Percentiles rank a stretch among this genome's conserved stretches.
These are phyloP conservation scores for Candida silvicultrix DNA, from an alignment of 805 yeast species.

Conservation along the genomic window DNA sequence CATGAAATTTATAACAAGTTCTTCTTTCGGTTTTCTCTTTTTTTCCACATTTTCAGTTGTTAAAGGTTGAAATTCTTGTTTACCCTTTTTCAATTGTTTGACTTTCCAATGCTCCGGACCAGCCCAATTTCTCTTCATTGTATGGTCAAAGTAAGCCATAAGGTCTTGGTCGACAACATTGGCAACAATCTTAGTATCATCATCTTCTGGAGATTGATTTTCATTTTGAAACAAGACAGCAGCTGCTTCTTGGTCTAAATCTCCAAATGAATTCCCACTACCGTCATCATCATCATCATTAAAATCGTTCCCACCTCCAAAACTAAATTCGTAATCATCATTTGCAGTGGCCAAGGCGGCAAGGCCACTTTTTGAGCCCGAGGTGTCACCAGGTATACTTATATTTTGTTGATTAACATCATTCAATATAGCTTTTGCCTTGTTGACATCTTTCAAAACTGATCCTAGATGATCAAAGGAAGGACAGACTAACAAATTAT, in stretches of 20 bases:
- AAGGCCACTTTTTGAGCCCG: constrained; percentile 1
- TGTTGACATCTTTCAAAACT: constrained; percentile 48
- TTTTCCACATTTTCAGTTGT: background rate
- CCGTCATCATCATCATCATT: constrained; percentile 13
- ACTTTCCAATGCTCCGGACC: constrained; percentile 95
- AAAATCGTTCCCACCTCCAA: constrained; percentile 12
- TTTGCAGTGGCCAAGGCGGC: constrained; percentile 2
- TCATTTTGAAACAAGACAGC: constrained; percentile 19
- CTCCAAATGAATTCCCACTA: constrained; percentile 17
- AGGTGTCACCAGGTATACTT: constrained; percentile 16
- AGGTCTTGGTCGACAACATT: constrained; percentile 50
- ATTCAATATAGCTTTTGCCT: constrained; percentile 41
- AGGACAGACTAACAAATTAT: constrained; percentile 51
- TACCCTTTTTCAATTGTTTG: constrained; percentile 41
- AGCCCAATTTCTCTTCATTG: constrained; percentile 69
- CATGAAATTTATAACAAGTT: constrained; percentile 37
- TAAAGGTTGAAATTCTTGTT: constrained; percentile 4
- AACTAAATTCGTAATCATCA: constrained; percentile 11
- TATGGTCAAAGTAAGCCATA: constrained; percentile 76
- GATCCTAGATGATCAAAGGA: constrained; percentile 55
- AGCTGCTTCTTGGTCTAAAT: constrained; percentile 17
- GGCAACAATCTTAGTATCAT: constrained; percentile 19
- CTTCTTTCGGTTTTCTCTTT: constrained; percentile 24
- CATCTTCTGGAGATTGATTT: constrained; percentile 11
- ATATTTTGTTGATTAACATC: constrained; percentile 30